Conservation (phyloP, 139 green algal species). For the Eudorina sp. region DNA sequence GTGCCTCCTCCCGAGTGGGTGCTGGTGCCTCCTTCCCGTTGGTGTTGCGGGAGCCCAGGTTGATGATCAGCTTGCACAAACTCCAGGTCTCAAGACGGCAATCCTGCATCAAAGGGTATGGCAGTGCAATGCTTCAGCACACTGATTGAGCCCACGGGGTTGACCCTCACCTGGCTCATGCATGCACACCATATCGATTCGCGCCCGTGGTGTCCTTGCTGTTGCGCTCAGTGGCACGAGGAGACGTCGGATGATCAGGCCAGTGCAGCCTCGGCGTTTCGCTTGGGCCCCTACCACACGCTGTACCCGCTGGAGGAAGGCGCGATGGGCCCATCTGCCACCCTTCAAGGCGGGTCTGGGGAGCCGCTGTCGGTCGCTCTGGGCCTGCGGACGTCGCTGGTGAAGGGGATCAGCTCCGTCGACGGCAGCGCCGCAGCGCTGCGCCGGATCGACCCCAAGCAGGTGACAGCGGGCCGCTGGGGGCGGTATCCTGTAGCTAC, state of each 20-base stretch:
- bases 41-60: too few species aligned
- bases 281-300: conserved; percentile 78
- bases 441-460: conserved; percentile 79
- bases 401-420: conserved; percentile 82
- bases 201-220: too few species aligned
- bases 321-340: conserved; percentile 39
- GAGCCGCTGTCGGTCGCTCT: conserved; percentile 53
- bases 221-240: conserved; percentile 36
- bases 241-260: conserved; percentile 37
- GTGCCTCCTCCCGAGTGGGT: too few species aligned
- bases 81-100: too few species aligned
- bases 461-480: conserved; percentile 61
- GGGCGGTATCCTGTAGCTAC: too few species aligned
- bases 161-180: too few species aligned
- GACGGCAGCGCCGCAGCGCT: conserved; percentile 85
- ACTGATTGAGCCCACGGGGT: too few species aligned
- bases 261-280: neutral
- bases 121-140: too few species aligned
- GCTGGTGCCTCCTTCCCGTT: too few species aligned
- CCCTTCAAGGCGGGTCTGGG: neutral
- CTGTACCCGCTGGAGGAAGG: conserved; percentile 85
- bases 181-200: too few species aligned
- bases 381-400: conserved; percentile 73
- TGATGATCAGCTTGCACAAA: too few species aligned
- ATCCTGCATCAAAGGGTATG: too few species aligned